Base-by-base conservation (phyloP, 805 yeast species). In the Candida xyloterini region DNA sequence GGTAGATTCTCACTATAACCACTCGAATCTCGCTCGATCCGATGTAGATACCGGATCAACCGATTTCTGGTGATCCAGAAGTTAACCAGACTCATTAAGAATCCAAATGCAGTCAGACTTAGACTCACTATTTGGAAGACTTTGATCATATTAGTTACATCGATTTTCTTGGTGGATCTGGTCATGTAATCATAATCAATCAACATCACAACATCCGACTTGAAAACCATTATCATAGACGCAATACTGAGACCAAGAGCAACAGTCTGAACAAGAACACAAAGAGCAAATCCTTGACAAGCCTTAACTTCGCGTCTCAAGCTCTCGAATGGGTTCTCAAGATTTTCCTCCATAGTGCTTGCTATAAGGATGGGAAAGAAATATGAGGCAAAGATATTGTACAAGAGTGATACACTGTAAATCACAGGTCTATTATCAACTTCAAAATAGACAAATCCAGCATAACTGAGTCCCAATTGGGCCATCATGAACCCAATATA, bases 361-460 rank as follows among this genome's bases (percentile, higher is more conserved):
- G 50, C 51, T 5, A 47, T 41, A 11, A 60, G 35, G 8, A 60
- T 28, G 3, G 63, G 63, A 16, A 59, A 48, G 28, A 52, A 47
- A 41, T 57, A 60, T 6, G 60, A 51, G 1, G 52, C 48, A 5
- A 57, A 27, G 7, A 57, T 46, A 28, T 57, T 58, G 40, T 46
- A 50, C 3, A 51, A 16, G 40, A 52, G 52, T 7, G 60, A 54
- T 2, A 54, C 30, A 24, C 41, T 42, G 44, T 54, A 53, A 5
- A 56, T 40, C 5, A 41, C 10, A 1, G 62, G 59, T 14, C 49
- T 43, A 11, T 54, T 50, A 10, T 52, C 53, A 15, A 56, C 49
- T 14, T 52, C 57, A n/a, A 57, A 46, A 29, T 47, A 46, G n/a
- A 56, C 48, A 27, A 57, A 52, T 2, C 58, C 57, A 15, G 53